phyloP scores from a whole-genome alignment of 1,139 yeast genomes.

The Candida dubliniensis region DNA sequence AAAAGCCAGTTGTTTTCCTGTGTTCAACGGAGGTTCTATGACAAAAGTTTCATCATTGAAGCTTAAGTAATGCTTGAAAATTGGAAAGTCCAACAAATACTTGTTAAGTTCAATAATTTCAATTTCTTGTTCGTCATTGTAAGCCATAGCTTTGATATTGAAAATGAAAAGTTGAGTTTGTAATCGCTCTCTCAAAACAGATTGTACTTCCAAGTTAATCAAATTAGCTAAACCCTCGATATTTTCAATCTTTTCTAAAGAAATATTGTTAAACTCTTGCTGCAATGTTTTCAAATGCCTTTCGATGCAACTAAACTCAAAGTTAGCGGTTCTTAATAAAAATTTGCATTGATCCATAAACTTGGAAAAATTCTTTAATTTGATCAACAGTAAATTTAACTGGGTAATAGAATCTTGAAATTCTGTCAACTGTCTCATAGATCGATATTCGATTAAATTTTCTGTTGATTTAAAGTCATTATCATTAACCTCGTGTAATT shows the following conservation, averaged over 20 bases:
- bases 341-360: constrained; percentile 21
- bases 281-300: constrained; percentile 36
- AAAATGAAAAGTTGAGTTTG: constrained; percentile 11
- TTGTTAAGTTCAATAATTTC: constrained; percentile 10
- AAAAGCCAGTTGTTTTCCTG: constrained; percentile 20
- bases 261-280: constrained; percentile 38
- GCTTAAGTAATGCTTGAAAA: constrained; percentile 33
- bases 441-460: constrained; percentile 37
- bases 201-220: constrained; percentile 41
- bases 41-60: constrained; percentile 45
- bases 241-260: constrained; percentile 42
- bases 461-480: constrained; percentile 16
- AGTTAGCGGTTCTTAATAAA: constrained; percentile 31
- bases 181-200: constrained; percentile 28
- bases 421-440: constrained; percentile 36
- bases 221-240: constrained; percentile 34
- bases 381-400: constrained; percentile 32
- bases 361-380: constrained; percentile 26
- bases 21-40: constrained; percentile 31
- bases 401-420: constrained; percentile 38
- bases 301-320: constrained; percentile 17
- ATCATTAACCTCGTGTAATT: constrained; percentile 25
- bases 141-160: constrained; percentile 4
- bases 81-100: constrained; percentile 7
- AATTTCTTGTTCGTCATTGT: constrained; percentile 2